Conservation (phyloP, 495 filamentous ascomycete genomes). For the Cudoniella acicularis region DNA sequence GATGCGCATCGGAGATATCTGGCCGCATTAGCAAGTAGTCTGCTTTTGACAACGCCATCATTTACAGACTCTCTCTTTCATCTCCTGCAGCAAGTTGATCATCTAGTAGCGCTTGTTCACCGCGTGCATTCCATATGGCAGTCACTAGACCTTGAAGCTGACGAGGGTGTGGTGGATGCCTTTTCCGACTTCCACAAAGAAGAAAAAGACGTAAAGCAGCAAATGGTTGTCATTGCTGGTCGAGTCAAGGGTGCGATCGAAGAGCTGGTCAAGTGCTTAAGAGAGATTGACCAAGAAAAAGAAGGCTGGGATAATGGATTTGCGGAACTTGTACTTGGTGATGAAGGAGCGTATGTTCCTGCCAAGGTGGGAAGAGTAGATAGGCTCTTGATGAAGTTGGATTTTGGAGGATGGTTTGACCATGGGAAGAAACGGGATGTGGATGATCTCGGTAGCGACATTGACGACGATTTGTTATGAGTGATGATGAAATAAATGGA, state of each 20-base stretch:
- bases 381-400: conserved; percentile 80
- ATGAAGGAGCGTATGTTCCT: conserved; percentile 51
- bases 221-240: conserved; percentile 49
- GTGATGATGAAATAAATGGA: neutral
- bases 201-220: conserved; percentile 57
- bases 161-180: conserved; percentile 73
- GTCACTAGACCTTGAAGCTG: conserved; percentile 70
- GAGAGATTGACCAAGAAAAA: conserved; percentile 49
- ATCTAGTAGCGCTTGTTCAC: conserved; percentile 68
- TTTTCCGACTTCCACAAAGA: conserved; percentile 66
- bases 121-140: conserved; percentile 69
- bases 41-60: conserved; percentile 64
- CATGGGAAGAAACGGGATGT: conserved; percentile 17
- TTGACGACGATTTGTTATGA: neutral
- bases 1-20: conserved; percentile 76
- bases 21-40: conserved; percentile 54
- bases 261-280: conserved; percentile 54
- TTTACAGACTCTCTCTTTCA: conserved; percentile 70
- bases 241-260: conserved; percentile 59
- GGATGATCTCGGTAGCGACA: neutral
- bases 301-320: conserved; percentile 38
- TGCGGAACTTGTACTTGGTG: conserved; percentile 21
- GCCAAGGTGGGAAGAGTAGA: conserved; percentile 69
- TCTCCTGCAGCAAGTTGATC: conserved; percentile 69
- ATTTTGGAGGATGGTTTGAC: conserved; percentile 55